phyloP scores from a whole-genome alignment of 2,329 filamentous ascomycete species.

The Tricladium varicosporioides region DNA sequence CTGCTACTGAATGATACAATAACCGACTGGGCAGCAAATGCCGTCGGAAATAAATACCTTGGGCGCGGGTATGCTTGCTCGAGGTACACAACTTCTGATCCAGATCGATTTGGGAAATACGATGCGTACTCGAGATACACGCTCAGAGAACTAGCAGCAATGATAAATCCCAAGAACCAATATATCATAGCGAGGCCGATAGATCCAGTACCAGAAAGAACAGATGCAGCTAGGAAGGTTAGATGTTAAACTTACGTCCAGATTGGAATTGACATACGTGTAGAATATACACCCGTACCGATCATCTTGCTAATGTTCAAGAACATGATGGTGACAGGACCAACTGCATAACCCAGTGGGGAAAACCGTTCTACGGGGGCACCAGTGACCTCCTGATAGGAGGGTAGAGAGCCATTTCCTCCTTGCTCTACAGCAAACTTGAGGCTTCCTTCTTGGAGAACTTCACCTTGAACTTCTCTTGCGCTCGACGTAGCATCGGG shows the following conservation, averaged over 20 bases:
- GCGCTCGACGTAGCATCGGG: background rate
- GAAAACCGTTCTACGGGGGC: slow-evolving; percentile 59
- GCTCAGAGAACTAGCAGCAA: slow-evolving; percentile 38
- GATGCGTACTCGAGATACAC: slow-evolving; percentile 63
- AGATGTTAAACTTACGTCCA: background rate
- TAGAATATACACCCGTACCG: slow-evolving; percentile 63
- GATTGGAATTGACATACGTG: slow-evolving; percentile 44
- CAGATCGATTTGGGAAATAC: slow-evolving; percentile 66
- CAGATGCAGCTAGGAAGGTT: slow-evolving; percentile 47
- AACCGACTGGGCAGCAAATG: slow-evolving; percentile 63
- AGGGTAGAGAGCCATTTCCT: slow-evolving; percentile 45
- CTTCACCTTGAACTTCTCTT: background rate
- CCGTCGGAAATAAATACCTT: slow-evolving; percentile 60
- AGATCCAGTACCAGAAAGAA: slow-evolving; percentile 59
- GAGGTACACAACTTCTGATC: slow-evolving; percentile 65
- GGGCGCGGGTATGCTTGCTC: slow-evolving; percentile 67
- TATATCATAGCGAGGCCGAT: slow-evolving; percentile 61
- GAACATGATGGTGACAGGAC: slow-evolving; percentile 51
- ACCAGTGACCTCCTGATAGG: slow-evolving; percentile 59
- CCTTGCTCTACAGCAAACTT: slow-evolving; percentile 28
- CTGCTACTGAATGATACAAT: slow-evolving; percentile 64
- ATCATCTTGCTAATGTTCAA: slow-evolving; percentile 63
- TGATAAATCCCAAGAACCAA: slow-evolving; percentile 62
- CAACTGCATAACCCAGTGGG: slow-evolving; percentile 59
- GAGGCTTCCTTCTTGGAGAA: slow-evolving; percentile 8